Base-by-base conservation (phyloP, 2,329 filamentous ascomycete genomes). In the Ophiostoma pallidulum region DNA sequence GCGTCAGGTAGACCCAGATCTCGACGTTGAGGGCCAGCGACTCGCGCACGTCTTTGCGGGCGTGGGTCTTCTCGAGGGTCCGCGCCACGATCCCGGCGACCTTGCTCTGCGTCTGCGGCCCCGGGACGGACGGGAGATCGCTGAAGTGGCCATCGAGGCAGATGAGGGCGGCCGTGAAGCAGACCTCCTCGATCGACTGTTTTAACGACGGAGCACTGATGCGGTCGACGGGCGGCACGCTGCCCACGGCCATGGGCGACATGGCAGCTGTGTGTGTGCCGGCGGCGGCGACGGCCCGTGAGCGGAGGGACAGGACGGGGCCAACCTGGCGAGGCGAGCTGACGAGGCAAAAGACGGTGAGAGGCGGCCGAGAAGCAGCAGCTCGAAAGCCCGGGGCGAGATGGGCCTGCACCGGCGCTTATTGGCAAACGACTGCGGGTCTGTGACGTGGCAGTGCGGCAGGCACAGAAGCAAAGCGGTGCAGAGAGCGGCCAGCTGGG, bases 1-100 rank as follows among this genome's bases (percentile, higher is more conserved):
- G 72, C 24, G 76, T 75, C 50, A 83, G 65, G 66, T 78, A 80
- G 55, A 82, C 74, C 79, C 79, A 83, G 48, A 82, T 75, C 52
- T 75, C 73, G 24, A 83, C 73, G 54, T 82, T 83, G 51, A 72
- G 72, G 4, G 78, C 77, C 33, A 83, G 63, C 3, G 71, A 69
- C 59, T 82, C 78, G 75, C 78, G 70, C 29, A 79, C 75, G 51
- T 79, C 75, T 48, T 77, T 72, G 19, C 75, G 69, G 1, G 72
- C 77, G 53, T 81, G 76, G 4, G 78, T 82, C 65, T 80, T 80
- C 55, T 82, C 78, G 33, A 83, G 61, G 2, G 78, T 81, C 58
- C 72, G 76, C 4, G 73, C 68, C 40, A 83, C 68, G 65, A 82
- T 77, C 46, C 70, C 70, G 52, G 68, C 72, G 41, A 80, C 72